phyloP scores from a whole-genome alignment of 176 grass and related monocot species.

The Oryza meridionalis region DNA sequence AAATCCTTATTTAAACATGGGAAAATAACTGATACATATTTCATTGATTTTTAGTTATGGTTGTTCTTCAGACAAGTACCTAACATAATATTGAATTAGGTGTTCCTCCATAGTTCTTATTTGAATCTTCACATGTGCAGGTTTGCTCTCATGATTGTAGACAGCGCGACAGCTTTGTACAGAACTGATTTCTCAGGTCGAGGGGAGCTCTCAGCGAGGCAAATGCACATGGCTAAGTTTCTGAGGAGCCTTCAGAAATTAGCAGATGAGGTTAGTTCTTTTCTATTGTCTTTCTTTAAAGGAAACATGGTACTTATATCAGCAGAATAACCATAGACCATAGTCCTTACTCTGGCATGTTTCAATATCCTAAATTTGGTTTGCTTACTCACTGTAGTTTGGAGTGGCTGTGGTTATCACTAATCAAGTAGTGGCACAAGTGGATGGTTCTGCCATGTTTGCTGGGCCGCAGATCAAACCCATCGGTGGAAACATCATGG shows the following conservation, averaged over 20 bases:
- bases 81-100: not conserved
- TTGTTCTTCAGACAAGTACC: conserved; percentile 10
- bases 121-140: conserved; percentile 46
- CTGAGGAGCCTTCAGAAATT: conserved; percentile 93
- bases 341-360: not conserved
- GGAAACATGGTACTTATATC: not conserved
- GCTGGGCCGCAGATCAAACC: conserved; percentile 90
- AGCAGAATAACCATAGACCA: not conserved
- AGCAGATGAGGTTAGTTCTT: conserved; percentile 70
- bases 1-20: conserved; percentile 10
- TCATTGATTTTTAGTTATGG: not conserved
- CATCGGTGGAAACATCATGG: conserved; percentile 95
- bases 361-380: conserved; percentile 17
- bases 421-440: conserved; percentile 98
- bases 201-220: conserved; percentile 91
- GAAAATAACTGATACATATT: not conserved
- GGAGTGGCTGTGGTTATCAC: conserved; percentile 96
- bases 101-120: conserved; percentile 4
- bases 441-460: conserved; percentile 95
- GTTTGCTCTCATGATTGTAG: conserved; percentile 98
- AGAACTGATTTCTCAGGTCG: conserved; percentile 96
- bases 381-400: conserved; percentile 57
- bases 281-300: not conserved
- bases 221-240: conserved; percentile 98
- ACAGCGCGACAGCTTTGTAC: conserved; percentile 94